Percentiles rank a stretch among this genome's conserved stretches.
phyloP scores from a whole-genome alignment of 148 eudicot species.

The Fagopyrum homotropicum region DNA sequence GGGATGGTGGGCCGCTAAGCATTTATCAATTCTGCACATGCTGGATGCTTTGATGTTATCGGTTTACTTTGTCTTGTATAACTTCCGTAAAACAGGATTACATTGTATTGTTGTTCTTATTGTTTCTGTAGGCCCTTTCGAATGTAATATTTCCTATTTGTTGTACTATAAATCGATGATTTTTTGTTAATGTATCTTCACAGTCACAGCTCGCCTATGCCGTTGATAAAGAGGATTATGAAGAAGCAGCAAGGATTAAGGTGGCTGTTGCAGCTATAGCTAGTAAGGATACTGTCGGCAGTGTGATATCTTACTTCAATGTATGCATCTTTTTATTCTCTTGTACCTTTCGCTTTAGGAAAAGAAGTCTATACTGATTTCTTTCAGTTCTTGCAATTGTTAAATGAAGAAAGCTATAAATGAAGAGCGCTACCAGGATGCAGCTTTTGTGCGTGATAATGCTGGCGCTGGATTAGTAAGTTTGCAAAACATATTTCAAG shows the following conservation, averaged over 20 bases:
- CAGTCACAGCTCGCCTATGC: constrained; percentile 72
- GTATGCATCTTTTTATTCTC: constrained; percentile 25
- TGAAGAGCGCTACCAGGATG: constrained; percentile 85
- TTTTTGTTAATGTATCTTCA: constrained; percentile 16
- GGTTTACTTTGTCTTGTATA: not conserved
- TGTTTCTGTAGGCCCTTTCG: not conserved
- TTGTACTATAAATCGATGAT: not conserved
- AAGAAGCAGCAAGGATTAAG: constrained; percentile 87
- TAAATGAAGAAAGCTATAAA: constrained; percentile 62
- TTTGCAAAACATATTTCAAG: constrained; percentile 7
- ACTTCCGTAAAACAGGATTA: not conserved
- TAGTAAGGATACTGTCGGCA: constrained; percentile 77
- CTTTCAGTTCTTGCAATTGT: constrained; percentile 11
- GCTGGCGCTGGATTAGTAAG: constrained; percentile 96
- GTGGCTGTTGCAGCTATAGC: constrained; percentile 94
- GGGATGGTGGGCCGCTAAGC: not conserved
- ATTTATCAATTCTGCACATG: not conserved
- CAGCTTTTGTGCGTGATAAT: constrained; percentile 73
- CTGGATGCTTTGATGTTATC: not conserved
- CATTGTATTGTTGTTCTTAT: not conserved
- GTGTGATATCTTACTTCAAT: constrained; percentile 73
- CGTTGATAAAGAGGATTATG: constrained; percentile 68
- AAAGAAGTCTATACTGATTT: constrained; percentile 16
- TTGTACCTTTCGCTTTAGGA: not conserved
- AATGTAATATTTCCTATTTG: not conserved